phyloP scores from a whole-genome alignment of 176 grass and related monocot species.

The Panicum miliaceum region DNA sequence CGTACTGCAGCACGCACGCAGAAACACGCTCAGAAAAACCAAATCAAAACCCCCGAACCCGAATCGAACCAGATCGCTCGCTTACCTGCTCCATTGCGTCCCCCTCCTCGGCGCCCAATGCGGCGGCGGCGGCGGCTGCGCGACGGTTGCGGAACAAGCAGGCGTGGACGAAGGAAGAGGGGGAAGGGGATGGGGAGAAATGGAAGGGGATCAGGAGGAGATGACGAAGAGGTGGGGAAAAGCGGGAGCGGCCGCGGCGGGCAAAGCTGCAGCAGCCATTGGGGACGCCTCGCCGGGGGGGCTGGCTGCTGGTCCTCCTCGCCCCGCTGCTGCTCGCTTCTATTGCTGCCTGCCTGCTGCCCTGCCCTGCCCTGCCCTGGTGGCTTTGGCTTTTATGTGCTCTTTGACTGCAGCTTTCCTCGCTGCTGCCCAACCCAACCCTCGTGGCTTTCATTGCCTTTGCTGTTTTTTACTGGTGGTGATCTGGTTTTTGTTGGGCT shows the following conservation, averaged over 20 bases:
- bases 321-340: constrained; percentile 18
- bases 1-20: constrained; percentile 59
- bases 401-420: constrained; percentile 46
- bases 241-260: constrained; percentile 13
- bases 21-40: not conserved
- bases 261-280: constrained; percentile 52
- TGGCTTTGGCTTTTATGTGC: constrained; percentile 41
- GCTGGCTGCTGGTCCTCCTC: constrained; percentile 35
- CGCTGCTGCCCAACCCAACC: not conserved
- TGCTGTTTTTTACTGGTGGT: not conserved
- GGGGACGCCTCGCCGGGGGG: constrained; percentile 4
- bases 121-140: not conserved
- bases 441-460: not conserved
- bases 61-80: constrained; percentile 35
- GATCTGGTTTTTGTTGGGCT: constrained; percentile 1
- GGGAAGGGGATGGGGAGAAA: constrained; percentile 1
- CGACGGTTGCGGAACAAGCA: not conserved
- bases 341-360: constrained; percentile 25
- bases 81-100: constrained; percentile 83
- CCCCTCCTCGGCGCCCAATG: constrained; percentile 29
- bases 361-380: constrained; percentile 17
- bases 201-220: constrained; percentile 32
- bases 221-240: constrained; percentile 30
- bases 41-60: not conserved
- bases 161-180: not conserved